A percentile compares a stretch with the other conserved stretches of the same genome.
phyloP scores from a whole-genome alignment of 139 green algal genomes.

The Chlamydomonas sp. region DNA sequence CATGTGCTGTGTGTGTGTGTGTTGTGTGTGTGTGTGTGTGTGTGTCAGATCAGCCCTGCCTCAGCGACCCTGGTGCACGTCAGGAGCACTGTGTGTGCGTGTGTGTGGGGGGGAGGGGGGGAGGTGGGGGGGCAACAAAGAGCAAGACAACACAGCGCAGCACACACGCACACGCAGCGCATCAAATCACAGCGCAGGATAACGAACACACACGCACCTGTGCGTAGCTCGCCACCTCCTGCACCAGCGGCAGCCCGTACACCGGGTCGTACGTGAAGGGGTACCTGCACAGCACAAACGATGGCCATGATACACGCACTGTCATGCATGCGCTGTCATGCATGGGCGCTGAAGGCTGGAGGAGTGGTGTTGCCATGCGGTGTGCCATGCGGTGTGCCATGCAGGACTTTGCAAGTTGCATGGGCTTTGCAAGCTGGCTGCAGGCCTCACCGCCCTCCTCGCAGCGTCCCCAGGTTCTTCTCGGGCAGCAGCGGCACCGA shows the following conservation, averaged over 20 bases:
- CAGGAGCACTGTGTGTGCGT: not conserved
- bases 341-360: not conserved
- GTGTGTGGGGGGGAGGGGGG: not conserved
- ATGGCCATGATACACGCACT: too few relatives aligned
- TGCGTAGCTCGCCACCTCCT: constrained; percentile 38
- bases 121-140: not conserved
- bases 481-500: constrained; percentile 25
- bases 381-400: not conserved
- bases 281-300: constrained; percentile 23
- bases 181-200: too few relatives aligned
- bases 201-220: too few relatives aligned
- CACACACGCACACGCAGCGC: too few relatives aligned
- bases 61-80: too few relatives aligned
- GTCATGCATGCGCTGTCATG: not conserved
- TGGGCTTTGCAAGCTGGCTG: not conserved
- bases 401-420: too few relatives aligned
- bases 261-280: constrained; percentile 51
- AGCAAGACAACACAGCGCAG: not conserved
- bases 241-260: constrained; percentile 49
- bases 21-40: constrained; percentile 6
- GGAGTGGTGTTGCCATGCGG: not conserved
- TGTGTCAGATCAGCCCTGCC: too few relatives aligned
- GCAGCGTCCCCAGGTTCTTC: constrained; percentile 41
- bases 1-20: constrained; percentile 1
- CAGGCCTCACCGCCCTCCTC: constrained; percentile 28